Conservation (phyloP, 1,284 basidiomycete genomes). For the Leccinum laetum region DNA sequence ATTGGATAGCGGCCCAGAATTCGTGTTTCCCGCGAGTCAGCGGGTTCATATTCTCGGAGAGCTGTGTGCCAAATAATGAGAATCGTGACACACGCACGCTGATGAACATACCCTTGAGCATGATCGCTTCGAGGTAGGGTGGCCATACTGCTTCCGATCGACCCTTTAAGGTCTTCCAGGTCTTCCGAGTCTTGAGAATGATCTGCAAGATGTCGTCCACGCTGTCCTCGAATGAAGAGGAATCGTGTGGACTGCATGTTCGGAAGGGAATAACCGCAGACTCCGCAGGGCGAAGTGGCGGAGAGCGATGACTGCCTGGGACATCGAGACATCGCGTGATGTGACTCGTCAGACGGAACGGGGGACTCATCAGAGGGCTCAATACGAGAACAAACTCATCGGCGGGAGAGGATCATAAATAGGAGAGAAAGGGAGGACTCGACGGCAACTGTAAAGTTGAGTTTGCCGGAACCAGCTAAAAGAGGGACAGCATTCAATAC, state of each 20-base stretch:
- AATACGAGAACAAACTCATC: slow-evolving; percentile 4
- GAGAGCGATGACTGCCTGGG: slow-evolving; percentile 1
- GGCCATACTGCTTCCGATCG: slow-evolving; percentile 71
- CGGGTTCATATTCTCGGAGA: slow-evolving; percentile 65
- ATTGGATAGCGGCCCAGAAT: slow-evolving; percentile 71
- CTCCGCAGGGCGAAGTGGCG: slow-evolving; percentile 5
- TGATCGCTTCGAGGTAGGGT: slow-evolving; percentile 70
- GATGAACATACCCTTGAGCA: slow-evolving; percentile 60
- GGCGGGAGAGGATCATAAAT: slow-evolving; percentile 25
- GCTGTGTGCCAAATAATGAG: slow-evolving; percentile 25
- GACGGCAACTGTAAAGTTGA: slow-evolving; percentile 21
- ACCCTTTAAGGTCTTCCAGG: slow-evolving; percentile 72
- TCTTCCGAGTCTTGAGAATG: slow-evolving; percentile 67
- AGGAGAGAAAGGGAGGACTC: slow-evolving; percentile 11
- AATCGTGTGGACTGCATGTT: slow-evolving; percentile 14
- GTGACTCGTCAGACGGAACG: slow-evolving; percentile 4
- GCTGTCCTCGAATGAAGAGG: slow-evolving; percentile 15
- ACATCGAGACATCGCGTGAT: not conserved
- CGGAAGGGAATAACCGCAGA: slow-evolving; percentile 2
- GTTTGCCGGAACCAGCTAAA: slow-evolving; percentile 23
- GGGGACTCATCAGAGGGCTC: slow-evolving; percentile 17
- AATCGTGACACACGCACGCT: slow-evolving; percentile 5
- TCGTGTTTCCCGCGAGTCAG: slow-evolving; percentile 66
- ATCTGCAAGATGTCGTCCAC: slow-evolving; percentile 55
- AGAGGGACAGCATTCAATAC: slow-evolving; percentile 5